Base-by-base conservation (phyloP, 768 basidiomycete genomes). In the Rossbeevera mucosa region DNA sequence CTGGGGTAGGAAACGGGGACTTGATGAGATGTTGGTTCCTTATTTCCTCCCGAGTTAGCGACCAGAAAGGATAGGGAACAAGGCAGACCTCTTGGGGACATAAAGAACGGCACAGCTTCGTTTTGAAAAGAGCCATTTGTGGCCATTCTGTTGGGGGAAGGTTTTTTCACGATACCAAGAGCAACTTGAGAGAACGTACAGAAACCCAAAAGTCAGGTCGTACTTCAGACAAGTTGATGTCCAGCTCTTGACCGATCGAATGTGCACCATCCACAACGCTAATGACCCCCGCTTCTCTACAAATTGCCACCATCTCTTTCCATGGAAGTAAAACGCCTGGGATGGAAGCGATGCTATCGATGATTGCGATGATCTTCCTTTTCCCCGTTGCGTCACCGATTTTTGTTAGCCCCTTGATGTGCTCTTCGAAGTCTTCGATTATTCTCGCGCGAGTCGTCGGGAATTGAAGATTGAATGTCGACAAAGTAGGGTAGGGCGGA, bases 81-180 rank as follows among this genome's bases (percentile, higher is more conserved):
- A 11, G 42, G 30, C 76, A 26, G 52, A 80, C 82, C 80, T 68
- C 51, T 72, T 76, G 0, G 90, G 86, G 5, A 89, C 86, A 63
- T 93, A 94, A 14, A 94, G 71, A 16, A 86, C 72, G 0, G 88
- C 82, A 42, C 77, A 82, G 1, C 80, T 73, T 5, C 91, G 77
- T 64, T 88, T 85, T 3, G 80, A 75, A 59, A 76, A 83, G 2
- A 92, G 70, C 91, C 92, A 94, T 68, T 94, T 93, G 69, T 93
- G 87, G 57, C 85, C 86, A 59, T 91, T 91, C 81, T 88, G 48
- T 13, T 2, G 5, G 28, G 5, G 28, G 9, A 38, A 31, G 21
- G 49, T 7, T 13, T 2, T 29, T 22, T 40, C 24, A 45, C 18
- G 22, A 44, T 16, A 6, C 31, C 20, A 11, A 18, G n/a, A 3